These are phyloP conservation scores for Agrocybe praecox DNA, from an alignment of 768 basidiomycete species.

Conservation along the genomic window DNA sequence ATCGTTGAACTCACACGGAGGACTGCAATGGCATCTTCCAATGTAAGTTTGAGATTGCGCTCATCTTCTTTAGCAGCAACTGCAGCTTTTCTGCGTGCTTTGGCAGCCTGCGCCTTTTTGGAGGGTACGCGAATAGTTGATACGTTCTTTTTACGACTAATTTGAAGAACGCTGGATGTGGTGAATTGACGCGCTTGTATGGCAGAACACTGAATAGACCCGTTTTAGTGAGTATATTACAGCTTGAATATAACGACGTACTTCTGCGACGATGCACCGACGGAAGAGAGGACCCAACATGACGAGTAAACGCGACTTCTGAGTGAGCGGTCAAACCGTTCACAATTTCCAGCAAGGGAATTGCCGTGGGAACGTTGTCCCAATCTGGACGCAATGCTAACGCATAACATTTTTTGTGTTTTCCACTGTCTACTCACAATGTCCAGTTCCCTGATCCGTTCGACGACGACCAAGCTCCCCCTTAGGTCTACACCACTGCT, in stretches of 20 bases:
- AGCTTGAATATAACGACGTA: slow-evolving; percentile 11
- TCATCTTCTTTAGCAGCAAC: slow-evolving; percentile 57
- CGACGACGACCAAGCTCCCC: slow-evolving; percentile 31
- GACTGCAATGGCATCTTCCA: slow-evolving; percentile 67
- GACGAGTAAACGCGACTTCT: slow-evolving; percentile 6
- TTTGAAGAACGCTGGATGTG: slow-evolving; percentile 41
- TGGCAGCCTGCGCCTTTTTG: slow-evolving; percentile 72
- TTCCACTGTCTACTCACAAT: slow-evolving; percentile 24
- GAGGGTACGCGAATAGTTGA: slow-evolving; percentile 59
- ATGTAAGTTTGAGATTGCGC: slow-evolving; percentile 65
- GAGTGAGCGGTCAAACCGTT: background rate
- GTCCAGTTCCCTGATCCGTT: slow-evolving; percentile 41
- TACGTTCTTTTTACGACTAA: slow-evolving; percentile 48
- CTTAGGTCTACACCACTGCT: slow-evolving; percentile 30
- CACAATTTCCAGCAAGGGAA: background rate
- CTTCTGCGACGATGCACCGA: slow-evolving; percentile 26
- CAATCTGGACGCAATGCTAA: background rate
- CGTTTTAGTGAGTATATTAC: background rate
- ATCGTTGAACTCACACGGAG: slow-evolving; percentile 56
- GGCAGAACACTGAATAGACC: slow-evolving; percentile 1
- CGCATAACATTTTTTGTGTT: slow-evolving; percentile 1
- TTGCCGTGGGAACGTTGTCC: slow-evolving; percentile 7
- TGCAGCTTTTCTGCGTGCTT: slow-evolving; percentile 59
- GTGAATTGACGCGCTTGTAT: slow-evolving; percentile 49
- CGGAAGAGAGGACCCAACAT: slow-evolving; percentile 25